phyloP scores from a whole-genome alignment of 2,329 filamentous ascomycete genomes.

The Penicillium nordicum region DNA sequence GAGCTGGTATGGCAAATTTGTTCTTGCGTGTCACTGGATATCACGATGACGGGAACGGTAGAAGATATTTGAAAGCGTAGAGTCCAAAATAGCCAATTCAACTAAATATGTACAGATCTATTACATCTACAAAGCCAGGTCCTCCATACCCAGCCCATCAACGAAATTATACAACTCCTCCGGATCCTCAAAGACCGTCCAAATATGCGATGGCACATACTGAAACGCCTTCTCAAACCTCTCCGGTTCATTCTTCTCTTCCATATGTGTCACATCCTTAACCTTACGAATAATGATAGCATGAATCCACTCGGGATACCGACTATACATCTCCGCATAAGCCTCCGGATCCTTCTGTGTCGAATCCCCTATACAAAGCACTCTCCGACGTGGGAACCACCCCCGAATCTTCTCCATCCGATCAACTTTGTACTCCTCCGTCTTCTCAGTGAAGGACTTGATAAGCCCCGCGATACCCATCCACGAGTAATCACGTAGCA shows the following conservation, averaged over 20 bases:
- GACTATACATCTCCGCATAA: slow-evolving; percentile 72
- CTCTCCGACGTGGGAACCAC: slow-evolving; percentile 74
- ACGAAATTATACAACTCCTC: slow-evolving; percentile 53
- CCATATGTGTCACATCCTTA: slow-evolving; percentile 68
- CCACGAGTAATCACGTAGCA: slow-evolving; percentile 83
- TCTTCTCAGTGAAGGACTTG: slow-evolving; percentile 72
- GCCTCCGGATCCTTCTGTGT: slow-evolving; percentile 89
- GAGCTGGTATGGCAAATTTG: too few species aligned
- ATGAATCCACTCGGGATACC: slow-evolving; percentile 71
- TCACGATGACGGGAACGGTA: not conserved
- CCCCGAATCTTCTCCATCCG: slow-evolving; percentile 72
- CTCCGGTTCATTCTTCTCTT: slow-evolving; percentile 67
- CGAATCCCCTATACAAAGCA: slow-evolving; percentile 84
- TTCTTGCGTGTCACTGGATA: not conserved
- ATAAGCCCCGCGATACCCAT: slow-evolving; percentile 78
- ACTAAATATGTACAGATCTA: slow-evolving; percentile 1
- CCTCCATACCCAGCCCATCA: slow-evolving; percentile 26
- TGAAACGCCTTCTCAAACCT: slow-evolving; percentile 83
- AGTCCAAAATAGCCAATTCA: not conserved
- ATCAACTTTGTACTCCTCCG: slow-evolving; percentile 79
- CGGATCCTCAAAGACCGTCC: slow-evolving; percentile 80
- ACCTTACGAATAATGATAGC: slow-evolving; percentile 85
- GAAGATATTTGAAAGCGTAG: not conserved
- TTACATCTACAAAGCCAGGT: slow-evolving; percentile 13
- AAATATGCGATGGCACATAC: slow-evolving; percentile 64